Conservation (phyloP, 768 basidiomycete species). For the Sistotremastrum niveocremeum region DNA sequence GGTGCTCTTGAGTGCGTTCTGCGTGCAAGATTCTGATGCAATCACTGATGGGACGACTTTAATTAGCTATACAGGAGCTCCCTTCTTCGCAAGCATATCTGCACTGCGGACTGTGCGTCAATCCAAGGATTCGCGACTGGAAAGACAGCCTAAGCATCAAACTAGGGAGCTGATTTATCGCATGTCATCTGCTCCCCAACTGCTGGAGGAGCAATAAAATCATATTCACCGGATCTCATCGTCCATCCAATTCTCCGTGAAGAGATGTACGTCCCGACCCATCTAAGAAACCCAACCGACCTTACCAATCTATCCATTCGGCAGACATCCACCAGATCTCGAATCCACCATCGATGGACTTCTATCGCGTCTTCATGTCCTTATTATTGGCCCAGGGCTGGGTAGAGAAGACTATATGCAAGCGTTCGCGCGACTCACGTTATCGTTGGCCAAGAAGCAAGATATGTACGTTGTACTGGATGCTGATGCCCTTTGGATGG, state of each 20-base stretch:
- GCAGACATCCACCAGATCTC: conserved; percentile 37
- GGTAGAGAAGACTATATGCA: conserved; percentile 91
- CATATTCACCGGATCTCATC: conserved; percentile 93
- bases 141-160: not conserved
- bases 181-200: conserved; percentile 95
- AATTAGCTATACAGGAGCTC: conserved; percentile 86
- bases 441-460: conserved; percentile 54
- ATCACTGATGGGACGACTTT: not conserved
- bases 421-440: conserved; percentile 58
- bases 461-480: conserved; percentile 90
- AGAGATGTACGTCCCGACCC: conserved; percentile 35
- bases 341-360: conserved; percentile 46
- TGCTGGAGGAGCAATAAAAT: conserved; percentile 88
- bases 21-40: not conserved
- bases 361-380: conserved; percentile 76
- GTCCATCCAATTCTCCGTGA: conserved; percentile 85
- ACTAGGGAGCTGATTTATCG: conserved; percentile 81
- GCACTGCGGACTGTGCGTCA: conserved; percentile 66
- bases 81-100: conserved; percentile 89
- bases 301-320: not conserved
- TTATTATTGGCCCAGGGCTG: conserved; percentile 89
- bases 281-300: not conserved
- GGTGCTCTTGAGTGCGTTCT: conserved; percentile 77
- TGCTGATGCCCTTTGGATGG: conserved; percentile 80
- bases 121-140: not conserved